phyloP scores from a whole-genome alignment of 2,329 filamentous ascomycete species.

The Ophiocordyceps robertsii region DNA sequence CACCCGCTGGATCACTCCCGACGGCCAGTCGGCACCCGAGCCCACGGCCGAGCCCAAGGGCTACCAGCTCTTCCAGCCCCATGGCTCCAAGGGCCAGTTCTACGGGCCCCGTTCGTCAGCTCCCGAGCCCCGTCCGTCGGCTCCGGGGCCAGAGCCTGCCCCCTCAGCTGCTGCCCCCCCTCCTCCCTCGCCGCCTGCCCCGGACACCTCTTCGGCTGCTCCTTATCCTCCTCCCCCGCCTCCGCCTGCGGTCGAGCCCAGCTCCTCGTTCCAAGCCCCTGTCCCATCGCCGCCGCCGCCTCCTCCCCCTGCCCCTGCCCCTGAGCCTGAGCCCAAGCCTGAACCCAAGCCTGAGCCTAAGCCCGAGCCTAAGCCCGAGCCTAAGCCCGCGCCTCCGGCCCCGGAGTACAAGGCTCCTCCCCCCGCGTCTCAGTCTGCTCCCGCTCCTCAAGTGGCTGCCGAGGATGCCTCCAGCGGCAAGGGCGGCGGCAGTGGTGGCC shows the following conservation, averaged over 20 bases:
- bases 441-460: constrained; percentile 1
- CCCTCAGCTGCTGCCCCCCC: not conserved
- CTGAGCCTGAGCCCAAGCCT: not conserved
- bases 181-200: constrained; percentile 3
- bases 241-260: constrained; percentile 2
- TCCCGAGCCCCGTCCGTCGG: constrained; percentile 2
- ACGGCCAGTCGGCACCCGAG: constrained; percentile 8
- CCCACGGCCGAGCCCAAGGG: constrained; percentile 11
- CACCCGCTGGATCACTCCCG: constrained; percentile 29
- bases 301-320: constrained; percentile 5
- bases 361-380: not conserved
- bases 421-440: not conserved
- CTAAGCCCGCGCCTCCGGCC: constrained; percentile 1
- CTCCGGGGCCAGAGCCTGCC: not conserved
- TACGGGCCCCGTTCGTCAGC: constrained; percentile 10
- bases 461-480: not conserved
- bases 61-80: too few relatives aligned
- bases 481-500: constrained; percentile 5
- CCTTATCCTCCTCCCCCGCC: constrained; percentile 4
- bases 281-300: constrained; percentile 2
- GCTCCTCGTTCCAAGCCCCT: too few relatives aligned
- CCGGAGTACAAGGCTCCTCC: constrained; percentile 1
- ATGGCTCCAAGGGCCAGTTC: too few relatives aligned
- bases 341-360: not conserved
- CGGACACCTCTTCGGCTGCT: constrained; percentile 7